Conservation (phyloP, 495 filamentous ascomycete genomes). For the Xylaria intraflava region DNA sequence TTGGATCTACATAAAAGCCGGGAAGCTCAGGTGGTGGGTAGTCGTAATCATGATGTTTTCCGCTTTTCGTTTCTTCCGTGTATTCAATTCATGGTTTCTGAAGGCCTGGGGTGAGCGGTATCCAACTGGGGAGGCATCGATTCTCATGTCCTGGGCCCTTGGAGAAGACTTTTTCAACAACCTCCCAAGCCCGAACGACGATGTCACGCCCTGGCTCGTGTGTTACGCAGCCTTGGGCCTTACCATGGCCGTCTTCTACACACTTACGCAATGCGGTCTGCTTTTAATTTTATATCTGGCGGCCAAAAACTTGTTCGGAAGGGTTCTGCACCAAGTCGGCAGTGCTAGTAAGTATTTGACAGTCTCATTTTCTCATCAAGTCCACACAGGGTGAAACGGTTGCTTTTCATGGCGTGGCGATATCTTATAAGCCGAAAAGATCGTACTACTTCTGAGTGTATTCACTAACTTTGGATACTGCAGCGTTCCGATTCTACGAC, state of each 20-base stretch:
- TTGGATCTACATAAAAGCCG: conserved; percentile 76
- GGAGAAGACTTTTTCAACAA: conserved; percentile 38
- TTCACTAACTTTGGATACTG: neutral
- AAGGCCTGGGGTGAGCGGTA: conserved; percentile 83
- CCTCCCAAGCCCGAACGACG: conserved; percentile 57
- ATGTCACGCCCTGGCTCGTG: conserved; percentile 68
- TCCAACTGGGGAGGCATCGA: conserved; percentile 16
- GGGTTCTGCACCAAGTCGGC: conserved; percentile 61
- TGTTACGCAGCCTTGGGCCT: conserved; percentile 57
- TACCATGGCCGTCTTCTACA: conserved; percentile 47
- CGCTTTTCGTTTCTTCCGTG: conserved; percentile 51
- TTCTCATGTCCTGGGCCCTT: neutral
- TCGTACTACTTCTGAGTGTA: neutral
- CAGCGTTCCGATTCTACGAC: conserved; percentile 75
- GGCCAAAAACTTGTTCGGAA: conserved; percentile 62
- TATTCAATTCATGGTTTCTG: conserved; percentile 70
- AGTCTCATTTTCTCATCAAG: neutral
- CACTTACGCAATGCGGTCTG: conserved; percentile 54
- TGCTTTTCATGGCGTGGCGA: no score
- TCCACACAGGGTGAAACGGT: no score
- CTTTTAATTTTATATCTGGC: conserved; percentile 66
- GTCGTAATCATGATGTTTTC: conserved; percentile 51
- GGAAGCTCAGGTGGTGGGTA: conserved; percentile 64
- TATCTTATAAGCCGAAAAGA: no score
- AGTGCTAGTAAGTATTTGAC: conserved; percentile 44